A percentile compares a stretch with the other conserved stretches of the same genome.
Conservation (phyloP, 2,329 filamentous ascomycete species). For the Fusarium cyanostomum region DNA sequence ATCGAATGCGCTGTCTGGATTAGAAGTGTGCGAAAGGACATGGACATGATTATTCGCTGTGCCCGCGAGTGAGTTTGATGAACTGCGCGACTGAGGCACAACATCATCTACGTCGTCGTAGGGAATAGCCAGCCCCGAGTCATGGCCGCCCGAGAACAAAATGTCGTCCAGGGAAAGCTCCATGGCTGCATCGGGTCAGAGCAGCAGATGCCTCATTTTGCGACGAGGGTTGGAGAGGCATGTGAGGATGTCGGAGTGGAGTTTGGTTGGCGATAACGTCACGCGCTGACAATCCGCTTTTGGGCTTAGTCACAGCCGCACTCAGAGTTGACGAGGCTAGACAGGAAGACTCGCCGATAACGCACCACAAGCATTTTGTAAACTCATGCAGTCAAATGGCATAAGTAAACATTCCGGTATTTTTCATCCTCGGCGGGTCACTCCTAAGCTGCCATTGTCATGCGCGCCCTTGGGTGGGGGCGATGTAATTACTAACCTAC, state of each 20-base stretch:
- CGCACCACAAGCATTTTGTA: too few relatives aligned
- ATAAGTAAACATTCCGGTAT: too few relatives aligned
- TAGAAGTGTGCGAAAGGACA: slow-evolving; percentile 1
- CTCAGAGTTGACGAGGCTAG: neutral
- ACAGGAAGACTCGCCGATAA: neutral
- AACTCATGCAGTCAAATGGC: too few relatives aligned
- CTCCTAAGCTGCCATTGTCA: too few relatives aligned
- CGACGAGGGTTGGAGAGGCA: neutral
- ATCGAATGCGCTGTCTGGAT: slow-evolving; percentile 9
- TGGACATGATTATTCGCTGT: neutral
- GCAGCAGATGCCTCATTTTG: neutral
- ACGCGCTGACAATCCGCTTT: slow-evolving; percentile 13
- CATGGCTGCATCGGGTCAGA: slow-evolving; percentile 6
- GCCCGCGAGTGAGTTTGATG: slow-evolving; percentile 15
- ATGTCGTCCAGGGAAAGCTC: slow-evolving; percentile 40
- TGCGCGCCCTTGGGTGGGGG: too few relatives aligned
- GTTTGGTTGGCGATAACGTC: slow-evolving; percentile 23
- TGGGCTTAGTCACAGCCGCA: slow-evolving; percentile 30
- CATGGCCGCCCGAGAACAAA: slow-evolving; percentile 29
- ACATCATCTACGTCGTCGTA: slow-evolving; percentile 25
- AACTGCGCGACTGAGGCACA: slow-evolving; percentile 23
- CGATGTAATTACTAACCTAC: too few relatives aligned
- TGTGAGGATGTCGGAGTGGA: slow-evolving; percentile 25
- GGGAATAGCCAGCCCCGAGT: slow-evolving; percentile 27
- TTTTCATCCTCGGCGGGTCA: too few relatives aligned